Percentiles rank a stretch among this genome's conserved stretches.
Conservation (phyloP, 768 basidiomycete species). For the Termitomyces sp. region DNA sequence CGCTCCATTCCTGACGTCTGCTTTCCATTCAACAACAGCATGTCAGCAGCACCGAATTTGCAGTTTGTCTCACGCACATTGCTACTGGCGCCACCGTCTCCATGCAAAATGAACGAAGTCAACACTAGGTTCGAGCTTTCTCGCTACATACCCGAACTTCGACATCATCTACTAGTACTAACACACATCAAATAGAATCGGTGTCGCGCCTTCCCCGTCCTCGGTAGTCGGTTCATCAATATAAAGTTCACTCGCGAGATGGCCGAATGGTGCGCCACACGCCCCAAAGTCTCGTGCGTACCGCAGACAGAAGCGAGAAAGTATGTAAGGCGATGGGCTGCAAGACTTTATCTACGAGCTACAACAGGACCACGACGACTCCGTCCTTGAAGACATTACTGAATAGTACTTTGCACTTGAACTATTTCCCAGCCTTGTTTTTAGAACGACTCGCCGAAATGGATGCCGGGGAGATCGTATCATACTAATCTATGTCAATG, state of each 20-base stretch:
- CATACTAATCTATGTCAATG: neutral
- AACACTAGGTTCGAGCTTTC: slow-evolving; percentile 69
- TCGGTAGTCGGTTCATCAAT: slow-evolving; percentile 83
- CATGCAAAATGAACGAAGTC: slow-evolving; percentile 97
- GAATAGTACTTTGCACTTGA: neutral
- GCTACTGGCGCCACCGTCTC: slow-evolving; percentile 94
- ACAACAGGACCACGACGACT: slow-evolving; percentile 51
- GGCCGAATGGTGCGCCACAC: slow-evolving; percentile 61
- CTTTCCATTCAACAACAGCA: slow-evolving; percentile 52
- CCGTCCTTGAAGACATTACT: slow-evolving; percentile 15
- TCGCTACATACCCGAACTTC: neutral
- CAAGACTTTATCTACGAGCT: slow-evolving; percentile 56
- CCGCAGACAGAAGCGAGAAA: slow-evolving; percentile 89
- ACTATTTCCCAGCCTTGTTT: too few relatives aligned
- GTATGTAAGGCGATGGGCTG: slow-evolving; percentile 73
- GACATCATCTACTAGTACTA: neutral
- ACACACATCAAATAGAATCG: slow-evolving; percentile 57
- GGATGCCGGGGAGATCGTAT: neutral
- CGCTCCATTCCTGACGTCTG: neutral
- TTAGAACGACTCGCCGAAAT: neutral
- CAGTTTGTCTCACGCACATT: slow-evolving; percentile 88
- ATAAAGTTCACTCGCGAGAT: slow-evolving; percentile 69
- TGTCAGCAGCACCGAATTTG: slow-evolving; percentile 98
- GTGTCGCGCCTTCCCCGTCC: slow-evolving; percentile 88
- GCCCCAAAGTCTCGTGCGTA: slow-evolving; percentile 74